These are phyloP conservation scores for Falciphora oryzae DNA, from an alignment of 2,329 filamentous ascomycete genomes.

Conservation along the genomic window DNA sequence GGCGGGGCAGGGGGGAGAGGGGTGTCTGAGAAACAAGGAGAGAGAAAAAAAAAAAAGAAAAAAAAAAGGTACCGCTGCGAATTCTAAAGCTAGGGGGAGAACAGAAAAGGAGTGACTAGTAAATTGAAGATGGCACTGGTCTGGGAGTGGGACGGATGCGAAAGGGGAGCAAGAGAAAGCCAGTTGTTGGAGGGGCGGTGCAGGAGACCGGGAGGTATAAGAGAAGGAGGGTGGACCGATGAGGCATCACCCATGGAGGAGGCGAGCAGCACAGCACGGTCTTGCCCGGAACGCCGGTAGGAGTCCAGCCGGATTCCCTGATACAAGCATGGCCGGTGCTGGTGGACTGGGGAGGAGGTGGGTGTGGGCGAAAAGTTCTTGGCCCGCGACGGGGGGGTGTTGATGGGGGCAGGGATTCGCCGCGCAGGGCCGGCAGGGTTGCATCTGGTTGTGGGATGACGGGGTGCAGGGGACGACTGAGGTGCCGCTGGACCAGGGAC, in stretches of 20 bases:
- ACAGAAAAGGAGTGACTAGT: conserved; percentile 45
- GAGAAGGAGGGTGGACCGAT: conserved; percentile 35
- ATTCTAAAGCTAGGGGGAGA: conserved; percentile 18
- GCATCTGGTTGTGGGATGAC: conserved; percentile 32
- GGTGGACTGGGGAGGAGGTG: conserved; percentile 25
- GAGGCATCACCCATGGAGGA: conserved; percentile 34
- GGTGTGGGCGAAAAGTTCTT: conserved; percentile 32
- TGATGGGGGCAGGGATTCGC: conserved; percentile 31
- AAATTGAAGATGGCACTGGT: conserved; percentile 30
- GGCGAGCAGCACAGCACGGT: conserved; percentile 30
- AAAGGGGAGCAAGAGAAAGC: conserved; percentile 33
- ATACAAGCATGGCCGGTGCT: conserved; percentile 34
- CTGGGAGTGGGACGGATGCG: conserved; percentile 39
- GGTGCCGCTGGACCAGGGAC: conserved; percentile 26
- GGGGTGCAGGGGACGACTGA: conserved; percentile 25
- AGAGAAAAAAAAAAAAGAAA: conserved; percentile 33
- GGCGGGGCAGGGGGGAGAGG: conserved; percentile 11
- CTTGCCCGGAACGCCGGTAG: conserved; percentile 46
- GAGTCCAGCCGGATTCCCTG: conserved; percentile 44
- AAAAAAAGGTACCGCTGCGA: conserved; percentile 23
- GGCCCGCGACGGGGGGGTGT: conserved; percentile 28
- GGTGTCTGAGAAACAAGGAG: conserved; percentile 22
- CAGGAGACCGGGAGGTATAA: conserved; percentile 46
- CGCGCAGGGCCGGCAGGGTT: conserved; percentile 24
- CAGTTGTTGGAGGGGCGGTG: conserved; percentile 33